Percentiles rank a stretch among this genome's conserved stretches.
Evolutionary conservation across 2,329 filamentous ascomycete genomes (phyloP).

Genomic region (Xenosphaeropsis pyriputrescens): DNA sequence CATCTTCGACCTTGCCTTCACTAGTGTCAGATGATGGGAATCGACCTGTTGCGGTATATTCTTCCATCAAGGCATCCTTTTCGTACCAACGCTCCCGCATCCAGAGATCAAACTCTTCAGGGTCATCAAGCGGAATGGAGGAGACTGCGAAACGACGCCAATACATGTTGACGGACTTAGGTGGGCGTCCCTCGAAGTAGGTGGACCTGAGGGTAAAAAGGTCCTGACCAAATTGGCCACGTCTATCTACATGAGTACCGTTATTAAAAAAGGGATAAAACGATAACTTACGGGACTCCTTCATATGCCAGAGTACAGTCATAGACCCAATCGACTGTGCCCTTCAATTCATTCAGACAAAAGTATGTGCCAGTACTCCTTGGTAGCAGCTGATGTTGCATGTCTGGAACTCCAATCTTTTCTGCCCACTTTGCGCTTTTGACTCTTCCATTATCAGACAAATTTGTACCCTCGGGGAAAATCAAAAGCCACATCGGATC

Average conservation of each 20-base stretch:
- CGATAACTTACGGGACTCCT: constrained; percentile 63
- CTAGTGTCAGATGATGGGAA: constrained; percentile 40
- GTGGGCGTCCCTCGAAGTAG: constrained; percentile 76
- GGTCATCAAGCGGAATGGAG: constrained; percentile 67
- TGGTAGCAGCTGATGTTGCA: constrained; percentile 61
- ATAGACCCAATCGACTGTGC: constrained; percentile 69
- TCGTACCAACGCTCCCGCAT: constrained; percentile 77
- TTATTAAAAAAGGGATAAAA: constrained; percentile 1
- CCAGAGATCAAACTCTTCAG: constrained; percentile 70
- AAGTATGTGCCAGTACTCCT: constrained; percentile 71
- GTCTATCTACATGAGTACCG: constrained; percentile 17
- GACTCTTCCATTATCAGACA: constrained; percentile 52
- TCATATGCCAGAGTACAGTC: constrained; percentile 95
- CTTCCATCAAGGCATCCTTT: constrained; percentile 79
- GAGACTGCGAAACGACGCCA: constrained; percentile 76
- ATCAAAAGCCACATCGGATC: constrained; percentile 85
- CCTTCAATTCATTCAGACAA: constrained; percentile 60
- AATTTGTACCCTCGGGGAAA: constrained; percentile 79
- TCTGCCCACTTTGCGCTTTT: constrained; percentile 64
- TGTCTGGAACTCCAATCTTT: constrained; percentile 59
- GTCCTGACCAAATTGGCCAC: constrained; percentile 75
- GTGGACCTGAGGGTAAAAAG: constrained; percentile 78
- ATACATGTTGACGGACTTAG: constrained; percentile 92
- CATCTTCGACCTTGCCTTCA: constrained; percentile 6
- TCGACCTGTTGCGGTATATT: constrained; percentile 61